Base-by-base conservation (phyloP, 768 basidiomycete genomes). In the Tubosaeta brunneosetosa region DNA sequence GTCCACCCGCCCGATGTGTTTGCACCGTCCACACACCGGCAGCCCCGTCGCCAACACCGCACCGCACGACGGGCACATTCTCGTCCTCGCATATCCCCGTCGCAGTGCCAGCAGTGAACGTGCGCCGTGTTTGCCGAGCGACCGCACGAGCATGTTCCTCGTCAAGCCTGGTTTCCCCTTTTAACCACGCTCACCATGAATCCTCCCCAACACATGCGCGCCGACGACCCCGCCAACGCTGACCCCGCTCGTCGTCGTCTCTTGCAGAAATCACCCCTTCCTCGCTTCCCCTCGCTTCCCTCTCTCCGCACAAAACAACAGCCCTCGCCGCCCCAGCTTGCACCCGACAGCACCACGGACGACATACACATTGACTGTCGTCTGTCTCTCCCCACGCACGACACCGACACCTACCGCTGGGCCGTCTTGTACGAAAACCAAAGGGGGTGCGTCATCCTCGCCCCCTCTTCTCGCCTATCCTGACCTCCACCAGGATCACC, bases 341-440 rank as follows among this genome's bases (percentile, higher is more conserved):
- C 52, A 34, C 17, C 52, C 11, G 44, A 47, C 43, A 8, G 11
- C 32, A 22, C 44, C 29, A 13, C 49, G 3, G 44, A 60, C 27
- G 58, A 61, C 47, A 77, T 77, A 34, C 61, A 43, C 49, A 59
- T 78, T 25, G 67, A 73, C 49, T 9, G 25, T 50, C 26, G 50
- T 50, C 50, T 62, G 61, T 36, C 65, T 12, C 53, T 59, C 26
- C 56, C 66, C 29, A 57, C 64, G 47, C 61, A 72, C 17, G 68
- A 73, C 55, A 65, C 68, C 50, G 82, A 86, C 61, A 67, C 76
- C 12, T 91, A 86, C 64, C 77, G 78, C 66, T 92, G 89, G 89
- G 89, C 86, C 7, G 66, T 86, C 10, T 61, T 91, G 10, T 89
- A 88, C 55, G 89, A 92, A 70, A 90, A 91, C 62, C 89, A 92